phyloP scores from a whole-genome alignment of 2,329 filamentous ascomycete species.

The Cercospora sp. region DNA sequence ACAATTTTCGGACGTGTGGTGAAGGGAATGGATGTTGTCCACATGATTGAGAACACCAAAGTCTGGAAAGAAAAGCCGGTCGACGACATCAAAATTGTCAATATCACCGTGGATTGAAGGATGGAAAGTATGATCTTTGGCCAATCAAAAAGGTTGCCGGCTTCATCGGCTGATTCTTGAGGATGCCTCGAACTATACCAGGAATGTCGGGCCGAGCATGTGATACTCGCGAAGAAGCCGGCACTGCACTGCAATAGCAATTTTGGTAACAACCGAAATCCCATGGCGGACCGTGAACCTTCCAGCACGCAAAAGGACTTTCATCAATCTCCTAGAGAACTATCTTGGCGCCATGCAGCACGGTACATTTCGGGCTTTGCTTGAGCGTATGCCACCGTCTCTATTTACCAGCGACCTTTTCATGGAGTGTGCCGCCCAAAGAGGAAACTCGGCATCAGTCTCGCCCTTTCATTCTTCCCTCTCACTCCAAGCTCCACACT shows the following conservation, averaged over 20 bases:
- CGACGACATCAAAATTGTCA: constrained; percentile 96
- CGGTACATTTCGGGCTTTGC: background rate
- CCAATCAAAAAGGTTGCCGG: background rate
- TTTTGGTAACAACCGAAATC: background rate
- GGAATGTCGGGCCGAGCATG: background rate
- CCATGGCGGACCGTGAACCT: background rate
- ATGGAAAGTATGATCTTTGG: background rate
- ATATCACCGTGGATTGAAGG: constrained; percentile 54
- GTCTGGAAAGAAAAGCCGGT: constrained; percentile 91
- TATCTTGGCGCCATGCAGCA: background rate
- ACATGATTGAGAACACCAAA: constrained; percentile 89
- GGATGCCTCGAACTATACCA: background rate
- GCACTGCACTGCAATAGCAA: background rate
- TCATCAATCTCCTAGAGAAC: background rate
- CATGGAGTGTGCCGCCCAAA: background rate
- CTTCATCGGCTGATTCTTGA: background rate
- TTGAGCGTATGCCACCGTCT: background rate
- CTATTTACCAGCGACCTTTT: background rate
- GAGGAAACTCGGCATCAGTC: background rate
- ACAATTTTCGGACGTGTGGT: constrained; percentile 92
- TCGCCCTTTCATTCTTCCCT: background rate
- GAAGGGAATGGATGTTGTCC: constrained; percentile 88
- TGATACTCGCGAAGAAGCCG: background rate
- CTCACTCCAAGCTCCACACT: background rate
- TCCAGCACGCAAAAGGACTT: background rate